Evolutionary conservation across 192 early-diverging fungal species (phyloP), one percentile per base, ranked within the genome.

Genomic region (Podila clonocystis): DNA sequence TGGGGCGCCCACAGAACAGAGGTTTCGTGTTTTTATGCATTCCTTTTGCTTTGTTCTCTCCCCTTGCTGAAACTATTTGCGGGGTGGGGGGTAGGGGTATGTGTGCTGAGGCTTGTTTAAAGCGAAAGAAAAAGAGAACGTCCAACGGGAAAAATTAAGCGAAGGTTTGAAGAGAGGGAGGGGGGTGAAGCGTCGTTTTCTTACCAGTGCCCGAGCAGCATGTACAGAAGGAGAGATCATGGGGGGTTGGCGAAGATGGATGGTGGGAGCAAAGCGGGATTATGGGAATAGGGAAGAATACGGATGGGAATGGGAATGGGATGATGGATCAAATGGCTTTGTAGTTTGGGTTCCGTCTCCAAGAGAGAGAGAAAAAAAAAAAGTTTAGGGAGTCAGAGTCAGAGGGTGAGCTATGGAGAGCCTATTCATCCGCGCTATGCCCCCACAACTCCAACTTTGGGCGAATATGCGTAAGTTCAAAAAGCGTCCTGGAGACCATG

Each of bases 201-300:
- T 67, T 75, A 75, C 74, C 74, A 68, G 67, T 69, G 74, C 67
- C 5, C 74, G 67, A 55, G 74, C 74, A 41, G 74, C 62, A 9
- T 75, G 52, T 24, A 67, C 60, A n/a, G 65, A 68, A 57, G 74
- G 34, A 48, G 49, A 63, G 29, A 34, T 33, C 62, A 69, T 69
- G 48, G 65, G 48, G 26, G 19, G 1, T 17, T 36, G 20, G 41
- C 24, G 13, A 12, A 60, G 55, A 65, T 55, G 63, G 26, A 29
- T 41, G 31, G 45, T n/a, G 20, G 5, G n/a, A 45, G 0, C 24
- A 30, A 58, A 22, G 48, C 41, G 71, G 64, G 55, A 72, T 64
- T 20, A 66, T 33, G 24, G 30, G 17, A 65, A 65, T 55, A 9
- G 52, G 52, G 52, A n/a, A 26, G 22, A 55, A 55, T 22, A 17